Conservation (phyloP, 257 asterid genomes). For the Penstemon barbatus region DNA sequence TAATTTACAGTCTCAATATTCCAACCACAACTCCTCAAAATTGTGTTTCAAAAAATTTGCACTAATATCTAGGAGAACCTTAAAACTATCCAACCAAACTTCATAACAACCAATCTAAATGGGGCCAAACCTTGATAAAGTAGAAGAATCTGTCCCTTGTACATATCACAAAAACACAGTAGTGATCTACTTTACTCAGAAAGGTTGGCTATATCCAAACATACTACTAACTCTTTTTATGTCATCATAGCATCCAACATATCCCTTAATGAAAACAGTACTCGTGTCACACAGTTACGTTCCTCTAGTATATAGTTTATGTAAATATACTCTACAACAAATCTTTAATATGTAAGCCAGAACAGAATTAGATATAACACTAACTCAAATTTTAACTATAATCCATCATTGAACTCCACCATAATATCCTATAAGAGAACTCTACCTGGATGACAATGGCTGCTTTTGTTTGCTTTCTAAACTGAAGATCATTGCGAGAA, state of each 20-base stretch:
- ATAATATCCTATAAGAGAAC: background rate
- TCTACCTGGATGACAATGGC: conserved; percentile 67
- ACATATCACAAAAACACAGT: background rate
- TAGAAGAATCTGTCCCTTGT: no score
- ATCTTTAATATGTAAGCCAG: background rate
- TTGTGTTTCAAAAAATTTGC: no score
- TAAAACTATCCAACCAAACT: no score
- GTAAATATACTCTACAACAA: conserved; percentile 11
- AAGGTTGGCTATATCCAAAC: background rate
- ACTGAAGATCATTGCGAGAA: conserved; percentile 58
- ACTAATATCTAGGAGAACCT: no score
- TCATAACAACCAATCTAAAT: no score
- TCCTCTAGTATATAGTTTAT: background rate
- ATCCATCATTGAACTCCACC: background rate
- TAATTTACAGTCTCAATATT: no score
- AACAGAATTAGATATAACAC: background rate
- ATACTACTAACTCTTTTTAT: background rate
- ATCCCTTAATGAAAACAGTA: background rate
- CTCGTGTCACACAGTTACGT: background rate
- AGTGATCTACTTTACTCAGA: background rate
- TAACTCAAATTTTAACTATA: background rate
- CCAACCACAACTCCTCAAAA: no score
- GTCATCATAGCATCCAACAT: conserved; percentile 1
- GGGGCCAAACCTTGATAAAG: no score
- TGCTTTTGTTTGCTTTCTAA: conserved; percentile 49